Evolutionary conservation across 2,329 filamentous ascomycete genomes (phyloP).

Genomic region (Colletotrichum truncatum): DNA sequence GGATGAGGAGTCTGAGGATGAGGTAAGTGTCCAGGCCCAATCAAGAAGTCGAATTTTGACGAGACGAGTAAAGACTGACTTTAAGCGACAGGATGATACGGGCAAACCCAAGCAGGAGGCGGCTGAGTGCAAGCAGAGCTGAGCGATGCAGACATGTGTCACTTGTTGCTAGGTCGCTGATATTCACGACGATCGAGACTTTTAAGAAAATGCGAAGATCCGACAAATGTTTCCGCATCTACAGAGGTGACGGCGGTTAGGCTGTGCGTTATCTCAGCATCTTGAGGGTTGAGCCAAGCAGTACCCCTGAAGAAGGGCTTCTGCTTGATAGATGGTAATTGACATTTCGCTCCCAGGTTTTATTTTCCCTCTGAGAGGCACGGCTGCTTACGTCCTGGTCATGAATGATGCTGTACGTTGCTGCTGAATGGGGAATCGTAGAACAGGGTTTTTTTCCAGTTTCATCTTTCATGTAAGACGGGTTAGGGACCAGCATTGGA

Average conservation of each 20-base stretch:
- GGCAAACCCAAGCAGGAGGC: conserved; percentile 94
- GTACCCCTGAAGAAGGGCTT: neutral
- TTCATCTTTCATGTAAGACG: neutral
- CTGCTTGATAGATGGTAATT: conserved; percentile 33
- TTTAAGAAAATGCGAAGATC: neutral
- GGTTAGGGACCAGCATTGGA: neutral
- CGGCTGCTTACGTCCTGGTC: conserved; percentile 19
- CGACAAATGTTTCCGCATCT: conserved; percentile 8
- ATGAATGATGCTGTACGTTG: conserved; percentile 27
- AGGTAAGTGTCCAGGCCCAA: conserved; percentile 71
- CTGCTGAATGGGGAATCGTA: conserved; percentile 22
- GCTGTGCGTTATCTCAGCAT: neutral
- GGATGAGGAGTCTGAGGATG: conserved; percentile 81
- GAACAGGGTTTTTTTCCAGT: conserved; percentile 13
- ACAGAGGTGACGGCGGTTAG: neutral
- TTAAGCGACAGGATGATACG: conserved; percentile 74
- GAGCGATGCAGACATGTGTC: conserved; percentile 53
- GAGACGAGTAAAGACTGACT: conserved; percentile 28
- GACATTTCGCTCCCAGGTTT: conserved; percentile 12
- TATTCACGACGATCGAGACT: conserved; percentile 6
- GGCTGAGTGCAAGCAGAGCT: conserved; percentile 97
- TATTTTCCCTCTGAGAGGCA: conserved; percentile 11
- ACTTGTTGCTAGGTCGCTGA: conserved; percentile 31
- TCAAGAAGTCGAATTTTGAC: neutral
- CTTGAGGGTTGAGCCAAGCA: conserved; percentile 8